Conservation (phyloP, 2,329 filamentous ascomycete genomes). For the Magnaporthales sp. region DNA sequence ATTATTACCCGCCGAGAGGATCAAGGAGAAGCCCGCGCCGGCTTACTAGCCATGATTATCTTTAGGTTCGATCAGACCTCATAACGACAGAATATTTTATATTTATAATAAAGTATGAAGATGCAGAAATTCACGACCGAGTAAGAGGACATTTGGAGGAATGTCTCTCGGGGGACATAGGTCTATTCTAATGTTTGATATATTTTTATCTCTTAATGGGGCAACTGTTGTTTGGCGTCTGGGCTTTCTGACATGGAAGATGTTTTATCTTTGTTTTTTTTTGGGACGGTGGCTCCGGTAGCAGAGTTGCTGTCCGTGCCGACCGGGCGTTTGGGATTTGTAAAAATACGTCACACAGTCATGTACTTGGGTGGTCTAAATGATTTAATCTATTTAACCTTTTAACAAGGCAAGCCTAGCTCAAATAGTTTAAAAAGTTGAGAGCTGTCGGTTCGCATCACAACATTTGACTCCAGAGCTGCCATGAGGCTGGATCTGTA, state of each 20-base stretch:
- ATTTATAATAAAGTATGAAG: neutral
- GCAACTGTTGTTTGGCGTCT: neutral
- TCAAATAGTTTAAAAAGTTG: neutral
- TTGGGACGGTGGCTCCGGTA: too few species aligned
- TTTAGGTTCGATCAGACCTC: neutral
- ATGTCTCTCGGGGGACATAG: neutral
- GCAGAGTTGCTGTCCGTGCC: neutral
- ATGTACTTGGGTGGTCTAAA: neutral
- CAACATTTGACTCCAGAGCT: neutral
- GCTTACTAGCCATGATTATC: neutral
- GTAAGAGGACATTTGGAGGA: too few species aligned
- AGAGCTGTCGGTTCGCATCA: neutral
- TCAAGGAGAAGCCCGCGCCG: neutral
- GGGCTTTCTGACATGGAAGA: neutral
- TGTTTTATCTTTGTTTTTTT: neutral
- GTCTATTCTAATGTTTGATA: constrained; percentile 1
- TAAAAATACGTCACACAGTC: neutral
- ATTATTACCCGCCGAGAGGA: neutral
- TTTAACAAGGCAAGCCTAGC: neutral
- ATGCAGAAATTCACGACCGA: neutral
- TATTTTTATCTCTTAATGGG: neutral
- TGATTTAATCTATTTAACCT: neutral
- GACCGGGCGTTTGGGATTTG: neutral
- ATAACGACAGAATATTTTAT: neutral
- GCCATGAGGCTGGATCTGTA: neutral